Evolutionary conservation across 768 basidiomycete species (phyloP), one percentile per base, ranked within the genome.

Genomic region (Lentinus brumalis): DNA sequence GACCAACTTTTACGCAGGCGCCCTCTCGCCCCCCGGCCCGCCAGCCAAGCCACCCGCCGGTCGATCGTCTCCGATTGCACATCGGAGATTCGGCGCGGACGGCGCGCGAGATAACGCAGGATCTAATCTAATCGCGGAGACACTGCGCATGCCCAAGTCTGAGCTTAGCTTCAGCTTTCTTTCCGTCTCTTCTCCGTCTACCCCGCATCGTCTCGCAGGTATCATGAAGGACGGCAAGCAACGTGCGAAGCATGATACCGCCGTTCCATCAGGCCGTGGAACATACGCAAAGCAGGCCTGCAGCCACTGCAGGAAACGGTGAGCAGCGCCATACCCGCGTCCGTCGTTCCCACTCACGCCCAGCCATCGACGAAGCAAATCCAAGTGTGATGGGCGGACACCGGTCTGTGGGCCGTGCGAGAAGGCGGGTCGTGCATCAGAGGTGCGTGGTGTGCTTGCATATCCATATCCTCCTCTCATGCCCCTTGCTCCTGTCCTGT

Each of bases 271-370:
- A 46, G 64, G 67, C 1, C 68, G 73, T 35, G 72, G 73, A 26
- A 73, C 66, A 38, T 74, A 74, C 52, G 69, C 70, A 39, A 70
- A 70, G 29, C 73, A 71, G 49, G 73, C 73, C n/a, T 74, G 73
- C 63, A 72, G 70, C 62, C 71, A 73, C 46, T 74, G 73, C 54
- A 64, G 72, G 47, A 63, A 67, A 51, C 60, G 73, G 73, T 72
- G 16, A 31, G 66, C 53, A 15, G 21, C 21, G 2, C 2, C 21
- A 26, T 31, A 3, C 56, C 38, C 45, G 12, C 38, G 26, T 30
- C 4, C 18, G 18, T 41, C 38, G 12, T 14, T 12, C 16, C n/a
- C 15, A 3, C 52, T 40, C 52, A 38, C 32, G 9, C 21, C 41
- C 50, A 32, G 46, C 46, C n/a, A 39, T 42, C 18, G 42, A 15